Base-by-base conservation (phyloP, 495 filamentous ascomycete genomes). In the Penicillium paradoxum region DNA sequence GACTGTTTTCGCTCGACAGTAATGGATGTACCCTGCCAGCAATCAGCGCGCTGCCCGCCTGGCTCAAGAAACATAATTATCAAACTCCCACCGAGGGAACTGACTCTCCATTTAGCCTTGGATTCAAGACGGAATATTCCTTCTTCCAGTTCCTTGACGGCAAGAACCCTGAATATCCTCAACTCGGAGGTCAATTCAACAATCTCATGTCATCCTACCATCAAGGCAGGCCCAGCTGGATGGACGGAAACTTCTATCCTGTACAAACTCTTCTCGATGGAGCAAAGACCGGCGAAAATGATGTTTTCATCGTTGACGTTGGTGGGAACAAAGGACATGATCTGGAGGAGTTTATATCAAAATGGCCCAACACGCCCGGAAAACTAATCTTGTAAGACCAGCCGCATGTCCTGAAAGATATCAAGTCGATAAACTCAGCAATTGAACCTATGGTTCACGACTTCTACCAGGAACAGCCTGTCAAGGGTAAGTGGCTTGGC, bases 381-480 rank as follows among this genome's bases (percentile, higher is more conserved):
- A 54, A 58, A 4, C 29, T 72, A 15, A 39, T 69, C 10, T 54
- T 74, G 6, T 68, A 74, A 48, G 71, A 74, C 55, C 56, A 70
- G 0, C 62, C 68, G 0, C 41, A 57, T 10, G 60, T 57, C 9
- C 33, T 61, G 13, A 46, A 51, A 14, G 44, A 49, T 6, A 48
- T 46, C 22, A 41, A 58, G 33, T 45, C 30, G 25, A 36, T 57
- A 38, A 41, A 44, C n/a, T 13, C 34, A n/a, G 60, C 70, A 1
- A 70, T 81, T 15, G 56, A 67, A 2, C 73, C 72, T 27, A 60
- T 68, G 52, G 59, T 54, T n/a, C 71, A 81, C 34, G 71, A 80
- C 36, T 75, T 83, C 45, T 77, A 79, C 59, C 59, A 66, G 13
- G 49, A 60, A 7, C 77, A 82, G 59, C 66, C 72, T 2, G 57